Evolutionary conservation across 768 basidiomycete species (phyloP), one percentile per base, ranked within the genome.

Genomic region (Termitomyces sp.): DNA sequence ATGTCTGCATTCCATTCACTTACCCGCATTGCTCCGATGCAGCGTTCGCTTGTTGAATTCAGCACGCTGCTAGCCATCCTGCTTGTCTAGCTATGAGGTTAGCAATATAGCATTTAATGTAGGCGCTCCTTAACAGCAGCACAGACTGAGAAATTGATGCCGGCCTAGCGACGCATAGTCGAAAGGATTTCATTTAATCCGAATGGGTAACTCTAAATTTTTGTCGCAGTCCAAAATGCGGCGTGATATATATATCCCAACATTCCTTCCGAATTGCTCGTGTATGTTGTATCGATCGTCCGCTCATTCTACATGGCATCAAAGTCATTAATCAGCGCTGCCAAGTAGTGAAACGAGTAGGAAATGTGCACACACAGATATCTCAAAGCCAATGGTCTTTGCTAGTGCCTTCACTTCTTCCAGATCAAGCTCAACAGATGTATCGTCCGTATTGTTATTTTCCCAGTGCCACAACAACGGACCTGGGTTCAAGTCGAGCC

Each of bases 391-490:
- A 11, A 97, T 81, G 44, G 73, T 72, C 22, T 76, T 76, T 2
- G 84, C 87, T 6, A 98, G 77, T 0, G 70, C 68, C 65, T 94
- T 96, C 35, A 97, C 80, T 64, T 98, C 94, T 55, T 91, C 89
- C n/a, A 98, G 71, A 63, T 86, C 88, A 16, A 98, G 77, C 70
- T 98, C 95, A 33, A 98, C 78, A 1, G 91, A 93, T 0, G 84
- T 79, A 59, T 96, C 92, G 58, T 85, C 83, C 39, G 84, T 82
- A 52, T 68, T 77, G 64, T 91, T 94, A 69, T 96, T 95, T 65
- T 98, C 95, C 70, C 86, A 98, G 67, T 98, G 96, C 95, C 96
- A 98, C n/a, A 98, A 72, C 1, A 96, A 72, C 0, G 96, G 96
- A 3, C 95, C 94, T 88, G 9, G 5, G 36, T 41, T 13, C 7